Evolutionary conservation across 2,329 filamentous ascomycete species (phyloP).

Genomic region (Thermomyces lanuginosus): DNA sequence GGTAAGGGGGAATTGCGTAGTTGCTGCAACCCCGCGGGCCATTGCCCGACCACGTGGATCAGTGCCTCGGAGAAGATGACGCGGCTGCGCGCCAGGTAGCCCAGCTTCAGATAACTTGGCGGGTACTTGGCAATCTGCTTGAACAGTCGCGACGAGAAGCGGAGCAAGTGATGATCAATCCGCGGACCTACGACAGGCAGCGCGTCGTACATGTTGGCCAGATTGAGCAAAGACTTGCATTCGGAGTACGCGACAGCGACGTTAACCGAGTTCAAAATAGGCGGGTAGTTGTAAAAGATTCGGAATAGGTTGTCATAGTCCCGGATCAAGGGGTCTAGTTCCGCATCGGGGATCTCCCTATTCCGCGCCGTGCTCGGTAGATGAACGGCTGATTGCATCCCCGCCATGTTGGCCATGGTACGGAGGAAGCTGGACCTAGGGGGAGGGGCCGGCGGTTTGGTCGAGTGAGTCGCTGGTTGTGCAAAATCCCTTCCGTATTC

Average conservation of each 20-base stretch:
- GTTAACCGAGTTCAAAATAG: constrained; percentile 64
- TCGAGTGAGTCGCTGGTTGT: constrained; percentile 28
- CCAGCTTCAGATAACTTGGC: constrained; percentile 76
- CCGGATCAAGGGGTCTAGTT: constrained; percentile 56
- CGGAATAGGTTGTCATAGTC: constrained; percentile 94
- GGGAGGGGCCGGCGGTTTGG: constrained; percentile 42
- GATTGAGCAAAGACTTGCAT: constrained; percentile 71
- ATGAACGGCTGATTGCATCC: constrained; percentile 37
- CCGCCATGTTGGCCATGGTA: constrained; percentile 63
- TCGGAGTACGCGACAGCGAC: constrained; percentile 87
- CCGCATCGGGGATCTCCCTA: constrained; percentile 39
- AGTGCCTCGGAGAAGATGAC: constrained; percentile 77
- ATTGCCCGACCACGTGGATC: constrained; percentile 87
- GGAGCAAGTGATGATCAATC: constrained; percentile 82
- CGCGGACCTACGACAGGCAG: constrained; percentile 72
- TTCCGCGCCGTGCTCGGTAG: constrained; percentile 33
- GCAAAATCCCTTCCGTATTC: constrained; percentile 39
- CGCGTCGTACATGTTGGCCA: constrained; percentile 92
- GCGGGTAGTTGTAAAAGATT: constrained; percentile 87
- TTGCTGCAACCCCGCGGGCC: constrained; percentile 66
- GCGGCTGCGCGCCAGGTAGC: constrained; percentile 67
- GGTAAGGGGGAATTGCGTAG: constrained; percentile 53
- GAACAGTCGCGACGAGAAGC: constrained; percentile 81
- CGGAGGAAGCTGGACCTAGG: constrained; percentile 63
- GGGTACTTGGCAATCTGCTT: constrained; percentile 96